Evolutionary conservation across 2,329 filamentous ascomycete species (phyloP).

Genomic region (Colletotrichum sansevieriae): DNA sequence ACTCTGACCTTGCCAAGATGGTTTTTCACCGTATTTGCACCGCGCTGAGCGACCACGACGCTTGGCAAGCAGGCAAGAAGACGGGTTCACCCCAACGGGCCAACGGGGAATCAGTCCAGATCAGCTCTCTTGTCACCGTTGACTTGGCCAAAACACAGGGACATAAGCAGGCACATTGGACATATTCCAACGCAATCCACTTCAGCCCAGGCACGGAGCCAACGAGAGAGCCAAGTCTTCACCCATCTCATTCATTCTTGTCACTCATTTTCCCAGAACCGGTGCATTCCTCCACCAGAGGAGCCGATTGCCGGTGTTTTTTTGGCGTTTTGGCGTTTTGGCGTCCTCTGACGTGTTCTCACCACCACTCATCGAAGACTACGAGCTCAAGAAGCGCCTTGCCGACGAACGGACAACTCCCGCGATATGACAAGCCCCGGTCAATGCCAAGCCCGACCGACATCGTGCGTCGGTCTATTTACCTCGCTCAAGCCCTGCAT

Average conservation of each 20-base stretch:
- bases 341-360: constrained; percentile 3
- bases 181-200: no score
- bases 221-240: no score
- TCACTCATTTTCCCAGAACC: background rate
- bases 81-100: no score
- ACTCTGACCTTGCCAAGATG: constrained; percentile 4
- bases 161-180: no score
- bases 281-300: background rate
- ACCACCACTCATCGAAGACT: background rate
- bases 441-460: constrained; percentile 7
- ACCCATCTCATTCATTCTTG: background rate
- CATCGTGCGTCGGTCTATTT: constrained; percentile 12
- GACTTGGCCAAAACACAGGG: background rate
- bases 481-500: constrained; percentile 16
- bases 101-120: no score
- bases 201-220: background rate
- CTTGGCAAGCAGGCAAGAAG: constrained; percentile 5
- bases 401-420: background rate
- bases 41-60: background rate
- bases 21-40: background rate
- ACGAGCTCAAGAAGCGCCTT: background rate
- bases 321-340: background rate
- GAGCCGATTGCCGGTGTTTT: background rate
- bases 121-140: background rate
- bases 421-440: constrained; percentile 8